A percentile compares a stretch with the other conserved stretches of the same genome.
phyloP scores from a whole-genome alignment of 768 basidiomycete species.

The Russula lepida region DNA sequence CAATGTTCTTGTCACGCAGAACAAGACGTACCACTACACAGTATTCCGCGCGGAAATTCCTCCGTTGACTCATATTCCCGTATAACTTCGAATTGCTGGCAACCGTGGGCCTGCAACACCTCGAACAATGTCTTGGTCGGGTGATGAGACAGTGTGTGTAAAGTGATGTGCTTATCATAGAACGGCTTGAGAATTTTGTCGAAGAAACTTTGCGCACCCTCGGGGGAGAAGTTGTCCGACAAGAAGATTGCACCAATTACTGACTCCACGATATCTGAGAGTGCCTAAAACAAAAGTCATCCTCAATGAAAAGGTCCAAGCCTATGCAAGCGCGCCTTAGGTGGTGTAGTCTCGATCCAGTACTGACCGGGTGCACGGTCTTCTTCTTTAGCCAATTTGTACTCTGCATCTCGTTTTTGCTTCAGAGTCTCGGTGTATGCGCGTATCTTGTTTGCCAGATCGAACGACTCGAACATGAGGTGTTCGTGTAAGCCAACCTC shows the following conservation, averaged over 20 bases:
- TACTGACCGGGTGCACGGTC: conserved; percentile 54
- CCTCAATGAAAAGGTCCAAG: not conserved
- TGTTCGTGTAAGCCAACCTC: conserved; percentile 55
- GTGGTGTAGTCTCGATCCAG: conserved; percentile 70
- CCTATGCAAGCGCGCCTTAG: conserved; percentile 46
- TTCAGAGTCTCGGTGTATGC: conserved; percentile 45
- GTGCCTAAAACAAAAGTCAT: conserved; percentile 36
- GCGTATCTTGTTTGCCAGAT: conserved; percentile 42
- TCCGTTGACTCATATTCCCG: conserved; percentile 34
- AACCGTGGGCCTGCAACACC: conserved; percentile 61
- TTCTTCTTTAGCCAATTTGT: conserved; percentile 39
- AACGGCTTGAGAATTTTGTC: conserved; percentile 65
- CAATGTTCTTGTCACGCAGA: not conserved
- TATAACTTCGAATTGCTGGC: conserved; percentile 52
- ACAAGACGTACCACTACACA: conserved; percentile 42
- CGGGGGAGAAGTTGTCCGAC: conserved; percentile 58
- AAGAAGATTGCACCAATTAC: conserved; percentile 73
- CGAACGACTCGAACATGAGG: conserved; percentile 49
- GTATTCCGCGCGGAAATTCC: conserved; percentile 28
- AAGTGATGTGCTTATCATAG: conserved; percentile 64
- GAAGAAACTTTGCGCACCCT: conserved; percentile 58
- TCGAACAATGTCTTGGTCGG: conserved; percentile 72
- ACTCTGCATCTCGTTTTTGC: conserved; percentile 40
- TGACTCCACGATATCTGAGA: conserved; percentile 77
- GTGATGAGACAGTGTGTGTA: conserved; percentile 66